These are phyloP conservation scores for Penicillium rolfsii DNA, from an alignment of 2,329 filamentous ascomycete species.

Conservation along the genomic window DNA sequence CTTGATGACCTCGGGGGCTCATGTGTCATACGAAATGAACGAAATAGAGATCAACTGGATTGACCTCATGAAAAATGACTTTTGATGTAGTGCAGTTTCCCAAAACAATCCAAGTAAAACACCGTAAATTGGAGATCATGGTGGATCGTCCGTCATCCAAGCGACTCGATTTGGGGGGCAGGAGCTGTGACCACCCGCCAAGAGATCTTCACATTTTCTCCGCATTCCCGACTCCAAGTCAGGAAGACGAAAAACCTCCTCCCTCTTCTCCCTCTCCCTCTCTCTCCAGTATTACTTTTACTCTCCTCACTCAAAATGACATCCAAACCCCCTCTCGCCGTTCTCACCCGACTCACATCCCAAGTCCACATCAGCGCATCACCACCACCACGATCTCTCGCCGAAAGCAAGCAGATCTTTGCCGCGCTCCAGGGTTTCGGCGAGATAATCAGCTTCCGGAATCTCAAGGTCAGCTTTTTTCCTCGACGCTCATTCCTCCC, in stretches of 20 bases:
- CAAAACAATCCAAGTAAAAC: neutral
- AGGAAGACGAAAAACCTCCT: too few relatives aligned
- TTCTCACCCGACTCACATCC: conserved; percentile 20
- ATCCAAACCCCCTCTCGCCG: neutral
- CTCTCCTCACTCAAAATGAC: conserved; percentile 17
- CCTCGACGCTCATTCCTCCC: neutral
- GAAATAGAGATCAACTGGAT: conserved; percentile 11
- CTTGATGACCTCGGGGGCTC: conserved; percentile 9
- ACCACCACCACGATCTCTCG: conserved; percentile 34
- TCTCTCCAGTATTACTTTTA: neutral
- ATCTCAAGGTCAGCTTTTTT: conserved; percentile 37
- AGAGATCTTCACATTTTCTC: conserved; percentile 22
- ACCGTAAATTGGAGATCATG: too few relatives aligned
- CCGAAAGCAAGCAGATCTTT: conserved; percentile 42
- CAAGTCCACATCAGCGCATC: conserved; percentile 38
- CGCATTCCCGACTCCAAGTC: conserved; percentile 3
- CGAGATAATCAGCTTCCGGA: conserved; percentile 45
- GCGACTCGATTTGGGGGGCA: neutral
- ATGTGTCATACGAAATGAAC: conserved; percentile 16
- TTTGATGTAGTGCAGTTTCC: neutral
- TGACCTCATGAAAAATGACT: neutral
- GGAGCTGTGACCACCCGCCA: conserved; percentile 9
- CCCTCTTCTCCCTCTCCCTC: neutral
- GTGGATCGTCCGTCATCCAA: too few relatives aligned
- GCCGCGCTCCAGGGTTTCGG: conserved; percentile 47